phyloP scores from a whole-genome alignment of 2,329 filamentous ascomycete genomes.

The Claviceps sp. region DNA sequence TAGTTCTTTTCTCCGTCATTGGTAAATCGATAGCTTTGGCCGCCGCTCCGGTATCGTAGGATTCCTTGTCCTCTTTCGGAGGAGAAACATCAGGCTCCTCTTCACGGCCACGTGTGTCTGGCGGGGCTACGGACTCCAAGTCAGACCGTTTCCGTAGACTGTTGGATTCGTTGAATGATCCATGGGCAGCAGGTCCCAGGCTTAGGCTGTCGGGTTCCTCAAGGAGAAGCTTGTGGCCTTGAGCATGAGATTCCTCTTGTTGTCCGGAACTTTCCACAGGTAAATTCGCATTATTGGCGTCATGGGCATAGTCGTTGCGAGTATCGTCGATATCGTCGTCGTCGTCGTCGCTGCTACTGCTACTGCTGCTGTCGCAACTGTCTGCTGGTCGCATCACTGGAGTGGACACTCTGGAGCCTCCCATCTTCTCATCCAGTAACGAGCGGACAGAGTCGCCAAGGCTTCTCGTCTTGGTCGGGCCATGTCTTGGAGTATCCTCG shows the following conservation, averaged over 20 bases:
- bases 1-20: constrained; percentile 24
- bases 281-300: background rate
- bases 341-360: background rate
- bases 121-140: constrained; percentile 36
- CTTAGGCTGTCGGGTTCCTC: constrained; percentile 36
- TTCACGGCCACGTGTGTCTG: constrained; percentile 32
- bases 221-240: constrained; percentile 30
- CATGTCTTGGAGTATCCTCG: constrained; percentile 25
- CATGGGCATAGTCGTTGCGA: background rate
- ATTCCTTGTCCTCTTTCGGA: constrained; percentile 48
- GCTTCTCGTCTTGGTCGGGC: constrained; percentile 16
- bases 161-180: constrained; percentile 15
- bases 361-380: constrained; percentile 12
- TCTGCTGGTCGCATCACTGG: constrained; percentile 41
- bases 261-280: background rate
- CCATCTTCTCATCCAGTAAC: constrained; percentile 40
- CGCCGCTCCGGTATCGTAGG: constrained; percentile 47
- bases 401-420: constrained; percentile 49
- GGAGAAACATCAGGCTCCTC: constrained; percentile 34
- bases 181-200: constrained; percentile 34
- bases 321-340: background rate
- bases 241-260: constrained; percentile 16
- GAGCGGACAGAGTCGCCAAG: constrained; percentile 25
- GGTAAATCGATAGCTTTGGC: constrained; percentile 40
- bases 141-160: constrained; percentile 32